Conservation (phyloP, 352 stramenopile genomes). For the Globisporangium cederbergense region DNA sequence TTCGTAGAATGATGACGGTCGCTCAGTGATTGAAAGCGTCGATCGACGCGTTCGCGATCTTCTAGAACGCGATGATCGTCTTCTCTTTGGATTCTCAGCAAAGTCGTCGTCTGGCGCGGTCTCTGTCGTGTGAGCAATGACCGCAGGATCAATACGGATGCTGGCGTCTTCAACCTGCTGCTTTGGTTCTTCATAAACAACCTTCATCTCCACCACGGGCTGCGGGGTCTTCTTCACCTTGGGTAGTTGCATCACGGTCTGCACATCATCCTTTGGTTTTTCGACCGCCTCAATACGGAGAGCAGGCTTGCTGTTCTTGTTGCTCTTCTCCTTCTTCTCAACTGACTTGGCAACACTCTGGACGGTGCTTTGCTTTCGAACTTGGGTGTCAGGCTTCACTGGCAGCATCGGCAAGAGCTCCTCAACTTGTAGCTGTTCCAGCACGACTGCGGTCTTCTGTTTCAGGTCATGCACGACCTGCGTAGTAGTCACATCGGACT, state of each 20-base stretch:
- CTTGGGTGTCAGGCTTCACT: not conserved
- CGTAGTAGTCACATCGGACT: not conserved
- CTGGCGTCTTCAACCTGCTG: not conserved
- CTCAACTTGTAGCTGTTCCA: constrained; percentile 11
- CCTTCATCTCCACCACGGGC: constrained; percentile 3
- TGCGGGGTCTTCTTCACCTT: not conserved
- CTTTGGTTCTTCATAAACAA: not conserved
- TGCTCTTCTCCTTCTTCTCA: constrained; percentile 4
- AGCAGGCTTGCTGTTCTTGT: constrained; percentile 3
- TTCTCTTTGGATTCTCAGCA: constrained; percentile 2
- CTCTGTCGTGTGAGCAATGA: not conserved
- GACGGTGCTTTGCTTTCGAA: not conserved
- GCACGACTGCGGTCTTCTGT: constrained; percentile 6
- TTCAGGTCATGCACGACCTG: constrained; percentile 9
- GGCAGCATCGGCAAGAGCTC: constrained; percentile 5
- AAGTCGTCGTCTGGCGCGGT: not conserved
- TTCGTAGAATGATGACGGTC: constrained; percentile 12
- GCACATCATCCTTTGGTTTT: not conserved
- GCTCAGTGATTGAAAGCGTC: constrained; percentile 13
- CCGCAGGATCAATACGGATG: not conserved
- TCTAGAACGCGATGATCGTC: constrained; percentile 8
- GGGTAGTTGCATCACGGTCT: not conserved
- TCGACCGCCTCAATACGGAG: constrained; percentile 6
- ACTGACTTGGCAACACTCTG: constrained; percentile 1
- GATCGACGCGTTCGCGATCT: constrained; percentile 11